Evolutionary conservation across 2,329 filamentous ascomycete species (phyloP).

Genomic region (Colletotrichum spinosum): DNA sequence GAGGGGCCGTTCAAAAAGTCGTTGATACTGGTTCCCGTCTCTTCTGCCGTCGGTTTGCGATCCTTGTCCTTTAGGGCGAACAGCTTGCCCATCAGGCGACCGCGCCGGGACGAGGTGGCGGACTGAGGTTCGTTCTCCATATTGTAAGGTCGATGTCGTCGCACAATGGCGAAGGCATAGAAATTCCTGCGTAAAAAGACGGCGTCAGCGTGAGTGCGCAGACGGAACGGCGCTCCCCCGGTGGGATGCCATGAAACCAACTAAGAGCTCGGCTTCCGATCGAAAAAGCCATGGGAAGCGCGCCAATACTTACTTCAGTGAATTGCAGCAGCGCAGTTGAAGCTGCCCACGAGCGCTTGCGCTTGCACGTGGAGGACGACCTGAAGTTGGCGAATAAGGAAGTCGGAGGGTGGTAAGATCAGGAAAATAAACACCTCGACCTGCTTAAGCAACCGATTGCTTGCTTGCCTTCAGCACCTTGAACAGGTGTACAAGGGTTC

Average conservation of each 20-base stretch:
- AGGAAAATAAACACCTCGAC: too few species aligned
- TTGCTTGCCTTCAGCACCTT: background rate
- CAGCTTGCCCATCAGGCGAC: constrained; percentile 73
- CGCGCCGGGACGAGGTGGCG: constrained; percentile 56
- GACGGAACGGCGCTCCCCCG: background rate
- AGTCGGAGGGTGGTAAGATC: background rate
- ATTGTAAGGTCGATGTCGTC: constrained; percentile 35
- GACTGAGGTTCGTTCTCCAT: constrained; percentile 60
- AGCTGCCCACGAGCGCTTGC: constrained; percentile 15
- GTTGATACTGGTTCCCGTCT: constrained; percentile 62
- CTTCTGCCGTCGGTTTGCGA: constrained; percentile 50
- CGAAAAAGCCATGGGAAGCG: constrained; percentile 1
- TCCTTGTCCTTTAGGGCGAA: constrained; percentile 64
- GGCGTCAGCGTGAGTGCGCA: constrained; percentile 20
- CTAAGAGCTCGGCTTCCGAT: background rate
- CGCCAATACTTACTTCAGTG: constrained; percentile 16
- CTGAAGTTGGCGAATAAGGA: background rate
- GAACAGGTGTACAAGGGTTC: background rate
- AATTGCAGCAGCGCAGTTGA: constrained; percentile 19
- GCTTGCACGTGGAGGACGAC: constrained; percentile 14
- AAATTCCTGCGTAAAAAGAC: constrained; percentile 11
- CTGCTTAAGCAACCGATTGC: background rate
- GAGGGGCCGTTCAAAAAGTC: constrained; percentile 69
- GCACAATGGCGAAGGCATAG: constrained; percentile 30
- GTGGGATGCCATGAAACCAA: constrained; percentile 3